phyloP scores from a whole-genome alignment of 2,329 filamentous ascomycete species.

The Uncinocarpus reesii region DNA sequence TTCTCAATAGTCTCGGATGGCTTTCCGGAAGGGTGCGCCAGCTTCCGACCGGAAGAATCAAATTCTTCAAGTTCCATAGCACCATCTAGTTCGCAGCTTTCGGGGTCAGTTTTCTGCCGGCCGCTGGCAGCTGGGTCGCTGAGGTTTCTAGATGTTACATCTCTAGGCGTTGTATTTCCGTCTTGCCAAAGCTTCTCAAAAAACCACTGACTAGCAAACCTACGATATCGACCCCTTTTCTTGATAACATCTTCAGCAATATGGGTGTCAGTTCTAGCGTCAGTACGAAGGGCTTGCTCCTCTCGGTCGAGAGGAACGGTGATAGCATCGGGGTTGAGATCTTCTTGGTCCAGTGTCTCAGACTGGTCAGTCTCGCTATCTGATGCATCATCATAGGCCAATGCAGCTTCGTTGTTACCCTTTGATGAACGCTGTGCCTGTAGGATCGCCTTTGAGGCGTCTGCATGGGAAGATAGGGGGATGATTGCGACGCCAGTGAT shows the following conservation, averaged over 20 bases:
- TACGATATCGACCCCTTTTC: constrained; percentile 70
- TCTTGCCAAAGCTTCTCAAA: constrained; percentile 67
- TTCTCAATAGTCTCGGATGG: constrained; percentile 11
- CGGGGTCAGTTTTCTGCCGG: not conserved
- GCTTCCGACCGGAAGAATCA: constrained; percentile 8
- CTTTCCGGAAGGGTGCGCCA: not conserved
- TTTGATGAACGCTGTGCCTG: constrained; percentile 15
- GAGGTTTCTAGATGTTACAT: constrained; percentile 4
- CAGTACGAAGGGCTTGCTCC: constrained; percentile 20
- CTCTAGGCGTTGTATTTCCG: constrained; percentile 8
- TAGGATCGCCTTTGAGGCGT: constrained; percentile 62
- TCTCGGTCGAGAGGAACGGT: constrained; percentile 20
- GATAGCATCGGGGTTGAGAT: constrained; percentile 18
- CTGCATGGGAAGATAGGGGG: constrained; percentile 63
- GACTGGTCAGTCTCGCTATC: constrained; percentile 16
- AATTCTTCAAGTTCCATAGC: constrained; percentile 17
- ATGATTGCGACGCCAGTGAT: constrained; percentile 86
- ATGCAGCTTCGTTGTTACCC: constrained; percentile 27
- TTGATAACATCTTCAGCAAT: constrained; percentile 83
- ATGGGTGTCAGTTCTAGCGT: constrained; percentile 42
- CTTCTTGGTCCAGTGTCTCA: constrained; percentile 8
- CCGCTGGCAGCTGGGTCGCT: constrained; percentile 13
- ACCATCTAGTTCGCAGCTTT: constrained; percentile 5
- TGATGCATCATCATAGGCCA: constrained; percentile 23
- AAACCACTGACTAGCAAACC: constrained; percentile 87